phyloP scores from a whole-genome alignment of 148 eudicot species.

The Polygonum maritimum region DNA sequence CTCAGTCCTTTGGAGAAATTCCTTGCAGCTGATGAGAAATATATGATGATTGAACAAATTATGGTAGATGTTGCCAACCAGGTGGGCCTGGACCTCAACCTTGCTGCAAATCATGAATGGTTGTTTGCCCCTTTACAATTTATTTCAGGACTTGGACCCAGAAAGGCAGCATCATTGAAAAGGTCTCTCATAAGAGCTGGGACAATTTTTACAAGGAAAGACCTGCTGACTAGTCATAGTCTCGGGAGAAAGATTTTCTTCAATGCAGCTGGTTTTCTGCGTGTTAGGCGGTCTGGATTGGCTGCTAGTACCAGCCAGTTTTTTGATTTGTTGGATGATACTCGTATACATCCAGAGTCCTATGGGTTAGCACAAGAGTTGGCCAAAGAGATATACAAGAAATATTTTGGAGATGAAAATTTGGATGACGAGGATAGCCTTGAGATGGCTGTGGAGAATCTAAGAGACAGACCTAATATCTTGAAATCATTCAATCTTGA shows the following conservation, averaged over 20 bases:
- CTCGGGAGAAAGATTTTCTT: constrained; percentile 86
- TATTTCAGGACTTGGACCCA: constrained; percentile 95
- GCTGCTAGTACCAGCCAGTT: constrained; percentile 72
- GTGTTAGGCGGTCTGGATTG: constrained; percentile 81
- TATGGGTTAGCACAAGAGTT: constrained; percentile 89
- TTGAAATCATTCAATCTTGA: constrained; percentile 55
- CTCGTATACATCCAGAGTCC: constrained; percentile 96
- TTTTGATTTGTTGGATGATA: constrained; percentile 90
- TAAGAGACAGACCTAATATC: constrained; percentile 66
- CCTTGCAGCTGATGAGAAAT: constrained; percentile 87
- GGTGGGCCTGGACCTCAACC: constrained; percentile 88
- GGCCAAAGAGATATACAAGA: constrained; percentile 76
- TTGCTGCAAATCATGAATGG: constrained; percentile 96
- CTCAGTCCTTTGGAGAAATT: constrained; percentile 73
- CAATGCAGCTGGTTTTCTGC: constrained; percentile 89
- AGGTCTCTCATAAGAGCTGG: constrained; percentile 80
- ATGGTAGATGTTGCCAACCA: constrained; percentile 97
- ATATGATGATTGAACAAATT: constrained; percentile 83
- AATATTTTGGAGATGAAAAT: constrained; percentile 52
- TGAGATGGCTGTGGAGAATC: constrained; percentile 90
- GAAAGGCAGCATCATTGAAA: constrained; percentile 83
- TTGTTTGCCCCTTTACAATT: constrained; percentile 83
- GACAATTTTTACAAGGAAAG: constrained; percentile 68
- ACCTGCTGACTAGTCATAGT: constrained; percentile 62
- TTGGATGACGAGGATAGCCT: constrained; percentile 76